Evolutionary conservation across 1,139 yeast species (phyloP), one percentile per base, ranked within the genome.

Genomic region (Debaryomyces subglobosus): DNA sequence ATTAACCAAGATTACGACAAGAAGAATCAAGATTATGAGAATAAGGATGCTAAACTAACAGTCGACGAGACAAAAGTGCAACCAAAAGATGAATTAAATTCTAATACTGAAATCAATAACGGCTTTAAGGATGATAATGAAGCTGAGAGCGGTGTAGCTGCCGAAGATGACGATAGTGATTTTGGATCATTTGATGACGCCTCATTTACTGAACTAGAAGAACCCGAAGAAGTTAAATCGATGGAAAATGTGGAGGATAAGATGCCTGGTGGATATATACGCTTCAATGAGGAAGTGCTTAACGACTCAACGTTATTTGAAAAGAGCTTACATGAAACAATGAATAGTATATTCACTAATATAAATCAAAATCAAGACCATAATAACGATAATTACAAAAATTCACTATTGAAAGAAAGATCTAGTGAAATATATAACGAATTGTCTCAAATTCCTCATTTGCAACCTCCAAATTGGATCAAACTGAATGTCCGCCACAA

Each of bases 381-480:
- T 27, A 6, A 12, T 12, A n/a, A 27, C 30, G 16, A 38, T 37
- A 44, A 23, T 23, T 37, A 9, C 9, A 8, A 4, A 18, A n/a
- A 30, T 15, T 20, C 36, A 4, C 45, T 70, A 18, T 55, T 72
- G 8, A 60, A 65, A 37, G 65, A 65, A 30, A 49, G 71, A 46
- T 59, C 77, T 1, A 49, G 48, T 9, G 63, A 64, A 39, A 68
- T 69, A 21, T 70, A 59, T 63, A 54, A 54, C 4, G 71, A 71
- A 46, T 59, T 81, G 20, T 67, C 79, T 0, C 62, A 67, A 9
- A 53, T 68, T 13, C 82, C 82, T 1, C 71, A 72, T 47, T 62
- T 78, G 41, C 72, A 70, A 30, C 84, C 83, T 0, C 73, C 77
- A 27, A 82, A 80, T 55, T 85, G 90, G 90, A 71, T 72, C 32